These are phyloP conservation scores for Luvunga scandens DNA, from an alignment of 345 rosid species.

Conservation along the genomic window DNA sequence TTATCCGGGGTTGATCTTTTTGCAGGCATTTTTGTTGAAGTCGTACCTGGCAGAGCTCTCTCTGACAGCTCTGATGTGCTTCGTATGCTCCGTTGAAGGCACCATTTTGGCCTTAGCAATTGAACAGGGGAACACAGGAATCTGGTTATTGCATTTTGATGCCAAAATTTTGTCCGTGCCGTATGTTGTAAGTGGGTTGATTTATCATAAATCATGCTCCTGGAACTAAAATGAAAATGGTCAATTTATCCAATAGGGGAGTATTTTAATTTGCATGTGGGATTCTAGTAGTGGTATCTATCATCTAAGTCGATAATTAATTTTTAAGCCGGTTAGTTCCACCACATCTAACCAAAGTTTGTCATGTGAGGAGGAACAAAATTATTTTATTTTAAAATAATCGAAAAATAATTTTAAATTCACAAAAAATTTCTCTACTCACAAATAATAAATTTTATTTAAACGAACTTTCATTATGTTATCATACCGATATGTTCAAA, in stretches of 20 bases:
- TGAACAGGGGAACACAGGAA: constrained; percentile 46
- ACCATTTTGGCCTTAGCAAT: constrained; percentile 36
- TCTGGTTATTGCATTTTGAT: constrained; percentile 49
- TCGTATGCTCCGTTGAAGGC: constrained; percentile 55
- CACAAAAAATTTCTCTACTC: not conserved
- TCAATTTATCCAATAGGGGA: no score
- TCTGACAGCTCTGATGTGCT: constrained; percentile 59
- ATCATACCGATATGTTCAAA: no score
- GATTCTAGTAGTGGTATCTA: no score
- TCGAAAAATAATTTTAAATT: no score
- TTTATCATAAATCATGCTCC: not conserved
- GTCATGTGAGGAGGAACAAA: no score
- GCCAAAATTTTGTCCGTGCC: constrained; percentile 32
- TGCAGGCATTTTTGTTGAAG: constrained; percentile 50
- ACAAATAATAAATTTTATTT: no score
- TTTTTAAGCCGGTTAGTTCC: no score
- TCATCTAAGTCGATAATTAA: no score
- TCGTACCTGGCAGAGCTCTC: constrained; percentile 73
- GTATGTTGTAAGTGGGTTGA: constrained; percentile 18
- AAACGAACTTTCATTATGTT: not conserved
- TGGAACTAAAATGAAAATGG: not conserved
- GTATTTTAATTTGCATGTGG: no score
- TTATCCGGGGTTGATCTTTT: not conserved
- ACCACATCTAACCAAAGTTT: no score
- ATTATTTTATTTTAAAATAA: no score